phyloP scores from a whole-genome alignment of 495 filamentous ascomycete species.

The Trichoderma orchidacearum region DNA sequence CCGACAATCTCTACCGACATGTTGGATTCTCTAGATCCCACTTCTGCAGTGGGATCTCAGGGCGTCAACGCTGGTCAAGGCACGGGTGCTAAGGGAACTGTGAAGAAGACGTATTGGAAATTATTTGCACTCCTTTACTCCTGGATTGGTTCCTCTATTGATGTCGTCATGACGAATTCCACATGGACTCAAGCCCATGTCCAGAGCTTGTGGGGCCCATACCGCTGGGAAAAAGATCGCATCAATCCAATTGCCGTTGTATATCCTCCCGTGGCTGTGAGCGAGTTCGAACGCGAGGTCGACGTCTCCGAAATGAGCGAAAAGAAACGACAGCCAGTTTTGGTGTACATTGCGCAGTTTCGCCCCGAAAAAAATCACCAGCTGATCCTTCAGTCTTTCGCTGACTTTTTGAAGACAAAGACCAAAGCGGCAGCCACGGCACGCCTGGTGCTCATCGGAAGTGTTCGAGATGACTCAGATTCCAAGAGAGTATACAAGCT shows the following conservation, averaged over 20 bases:
- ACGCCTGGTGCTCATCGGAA: conserved; percentile 71
- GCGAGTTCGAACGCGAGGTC: conserved; percentile 60
- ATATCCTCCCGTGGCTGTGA: conserved; percentile 84
- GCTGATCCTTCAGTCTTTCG: conserved; percentile 70
- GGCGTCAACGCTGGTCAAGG: conserved; percentile 78
- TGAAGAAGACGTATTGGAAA: conserved; percentile 75
- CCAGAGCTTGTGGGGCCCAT: conserved; percentile 58
- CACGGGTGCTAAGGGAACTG: conserved; percentile 45
- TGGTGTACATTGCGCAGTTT: conserved; percentile 95
- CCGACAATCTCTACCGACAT: conserved; percentile 98
- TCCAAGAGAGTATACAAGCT: conserved; percentile 84
- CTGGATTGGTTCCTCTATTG: conserved; percentile 63
- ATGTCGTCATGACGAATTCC: conserved; percentile 94
- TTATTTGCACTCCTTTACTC: conserved; percentile 72
- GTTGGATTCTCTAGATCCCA: conserved; percentile 66
- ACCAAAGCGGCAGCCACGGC: conserved; percentile 34
- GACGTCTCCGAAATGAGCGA: conserved; percentile 55
- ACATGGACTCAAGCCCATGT: conserved; percentile 88
- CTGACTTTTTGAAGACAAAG: conserved; percentile 42
- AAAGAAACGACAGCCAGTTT: conserved; percentile 44
- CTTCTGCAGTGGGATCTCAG: conserved; percentile 39
- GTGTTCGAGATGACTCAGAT: conserved; percentile 71
- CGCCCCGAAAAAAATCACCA: conserved; percentile 93
- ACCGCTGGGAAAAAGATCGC: conserved; percentile 25
- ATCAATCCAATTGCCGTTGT: conserved; percentile 49